Evolutionary conservation across 2,329 filamentous ascomycete species (phyloP).

Genomic region (Aspergillus versicolor): DNA sequence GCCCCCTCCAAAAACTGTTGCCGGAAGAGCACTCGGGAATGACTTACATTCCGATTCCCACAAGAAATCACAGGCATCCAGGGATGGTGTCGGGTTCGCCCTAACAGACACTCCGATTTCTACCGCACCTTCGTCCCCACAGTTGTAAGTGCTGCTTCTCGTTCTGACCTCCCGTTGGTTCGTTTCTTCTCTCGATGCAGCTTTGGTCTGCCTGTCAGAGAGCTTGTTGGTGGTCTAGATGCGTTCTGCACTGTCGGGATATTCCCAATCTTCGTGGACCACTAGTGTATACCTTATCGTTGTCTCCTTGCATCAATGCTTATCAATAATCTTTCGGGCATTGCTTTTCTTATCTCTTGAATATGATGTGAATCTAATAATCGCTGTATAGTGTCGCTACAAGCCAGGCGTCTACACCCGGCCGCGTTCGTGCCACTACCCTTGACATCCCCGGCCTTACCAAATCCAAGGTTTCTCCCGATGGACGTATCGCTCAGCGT

Average conservation of each 20-base stretch:
- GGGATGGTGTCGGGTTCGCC: constrained; percentile 52
- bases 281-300: background rate
- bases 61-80: constrained; percentile 34
- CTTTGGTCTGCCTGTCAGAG: constrained; percentile 8
- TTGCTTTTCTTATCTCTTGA: background rate
- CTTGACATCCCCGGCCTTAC: constrained; percentile 97
- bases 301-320: background rate
- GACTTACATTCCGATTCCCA: constrained; percentile 41
- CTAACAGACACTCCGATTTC: constrained; percentile 64
- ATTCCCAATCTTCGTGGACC: constrained; percentile 4
- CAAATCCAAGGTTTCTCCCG: constrained; percentile 89
- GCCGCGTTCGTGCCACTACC: constrained; percentile 83
- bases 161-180: constrained; percentile 13
- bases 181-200: constrained; percentile 14
- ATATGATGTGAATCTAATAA: background rate
- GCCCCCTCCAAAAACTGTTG: constrained; percentile 40
- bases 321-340: background rate
- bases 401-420: constrained; percentile 60
- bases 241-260: constrained; percentile 4
- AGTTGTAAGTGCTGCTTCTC: constrained; percentile 51
- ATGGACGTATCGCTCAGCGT: constrained; percentile 87
- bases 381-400: constrained; percentile 21
- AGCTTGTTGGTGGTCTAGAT: constrained; percentile 13
- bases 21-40: constrained; percentile 44
- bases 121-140: constrained; percentile 62